Evolutionary conservation across 768 basidiomycete genomes (phyloP), one percentile per base, ranked within the genome.

Genomic region (Lactarius indigo): DNA sequence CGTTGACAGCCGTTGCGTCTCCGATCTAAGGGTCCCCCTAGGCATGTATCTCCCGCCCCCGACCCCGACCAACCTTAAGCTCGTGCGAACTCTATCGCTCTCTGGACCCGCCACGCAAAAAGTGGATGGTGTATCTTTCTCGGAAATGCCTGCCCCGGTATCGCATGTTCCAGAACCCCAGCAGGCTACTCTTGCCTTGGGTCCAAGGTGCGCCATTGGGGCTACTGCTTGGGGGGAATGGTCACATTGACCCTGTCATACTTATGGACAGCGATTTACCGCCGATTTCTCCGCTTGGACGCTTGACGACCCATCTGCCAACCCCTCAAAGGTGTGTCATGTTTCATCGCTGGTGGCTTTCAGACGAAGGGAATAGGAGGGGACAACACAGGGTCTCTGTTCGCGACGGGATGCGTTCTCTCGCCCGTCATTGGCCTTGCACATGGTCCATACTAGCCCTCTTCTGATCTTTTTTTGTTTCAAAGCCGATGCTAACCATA

Each of bases 311-410:
- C 0, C 76, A 78, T 41, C 67, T 76, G 2, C 76, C 76, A 12
- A 77, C 76, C 2, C 76, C 76, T 3, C 74, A 76, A 66, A 77
- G 76, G 76, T 75, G 65, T 70, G 76, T 72, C 31, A n/a, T 18
- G 9, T 33, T 69, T 55, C 37, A 31, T 37, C 41, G 9, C 15
- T 3, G 18, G 50, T 56, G 41, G 9, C 18, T 20, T 20, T 17
- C 28, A 10, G 39, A 63, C 47, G 17, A 0, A 10, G 65, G 17
- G 17, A 37, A 42, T 54, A 20, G n/a, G 20, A 23, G 33, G 35
- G 7, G 35, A 57, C 47, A 15, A 39, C 15, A 39, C 28, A 15
- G 35, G 20, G 37, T 41, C 3, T 35, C 47, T 8, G 18, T 47
- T 37, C 31, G 3, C 59, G 6, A n/a, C 23, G 23, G 50, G 31